Base-by-base conservation (phyloP, 2,329 filamentous ascomycete species). In the Dothidotthia symphoricarpi region DNA sequence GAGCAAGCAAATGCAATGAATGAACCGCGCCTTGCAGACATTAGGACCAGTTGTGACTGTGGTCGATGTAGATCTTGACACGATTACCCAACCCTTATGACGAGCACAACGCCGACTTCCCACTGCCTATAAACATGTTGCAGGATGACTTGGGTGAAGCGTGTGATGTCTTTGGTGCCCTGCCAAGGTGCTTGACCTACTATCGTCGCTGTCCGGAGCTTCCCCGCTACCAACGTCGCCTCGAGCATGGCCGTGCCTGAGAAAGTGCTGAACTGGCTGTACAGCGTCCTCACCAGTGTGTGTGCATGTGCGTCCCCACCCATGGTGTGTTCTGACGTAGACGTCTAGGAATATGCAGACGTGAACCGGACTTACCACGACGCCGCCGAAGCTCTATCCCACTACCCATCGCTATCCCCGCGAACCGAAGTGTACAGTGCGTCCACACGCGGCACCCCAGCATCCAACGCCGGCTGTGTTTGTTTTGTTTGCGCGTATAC, bases 351-450 rank as follows among this genome's bases (percentile, higher is more conserved):
- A 78, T 97, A 98, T 65, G 82, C 83, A 66, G 88, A 97, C 71
- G 85, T 94, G 42, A 94, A 91, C 63, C 85, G 89, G 45, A 88
- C 90, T 36, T 97, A 97, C 71, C 86, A 86, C 64, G 90, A 97
- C 69, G 83, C 94, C 54, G 90, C 87, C 47, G 85, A 88, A 61
- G 81, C 83, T 17, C 80, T 98, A 36, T 79, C 86, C 22, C 80
- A 85, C 53, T 88, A 89, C 61, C 81, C 88, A 6, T 85, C 87
- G 2, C 75, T 98, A 15, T 79, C 84, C 7, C 88, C 90, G 16
- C 81, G 87, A 54, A 98, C 93, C 45, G 90, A 97, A 67, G 90
- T 97, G 34, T 94, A 97, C 69, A 97, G 89, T 95, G 77, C 57
- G 81, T 67, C 17, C 30, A 34, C 29, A 38, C 34, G 37, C 26